These are phyloP conservation scores for Aspergillus thermomutatus DNA, from an alignment of 2,329 filamentous ascomycete species.

Conservation along the genomic window DNA sequence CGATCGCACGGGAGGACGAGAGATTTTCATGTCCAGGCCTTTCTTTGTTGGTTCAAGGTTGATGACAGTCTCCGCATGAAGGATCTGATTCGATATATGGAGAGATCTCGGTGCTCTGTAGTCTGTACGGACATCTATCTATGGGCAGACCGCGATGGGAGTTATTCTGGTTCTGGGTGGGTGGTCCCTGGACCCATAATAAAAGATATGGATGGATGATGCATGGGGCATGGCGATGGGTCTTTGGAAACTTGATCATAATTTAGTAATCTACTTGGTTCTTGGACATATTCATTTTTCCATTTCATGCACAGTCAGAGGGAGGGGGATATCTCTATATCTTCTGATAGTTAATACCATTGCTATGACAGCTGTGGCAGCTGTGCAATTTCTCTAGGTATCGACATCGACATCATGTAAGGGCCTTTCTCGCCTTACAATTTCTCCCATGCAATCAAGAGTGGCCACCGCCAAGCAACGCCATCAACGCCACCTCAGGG, in stretches of 20 bases:
- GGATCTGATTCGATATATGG: background rate
- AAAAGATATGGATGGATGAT: background rate
- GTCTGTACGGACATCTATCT: too few relatives aligned
- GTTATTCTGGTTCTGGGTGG: background rate
- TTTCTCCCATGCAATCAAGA: background rate
- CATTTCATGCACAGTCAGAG: background rate
- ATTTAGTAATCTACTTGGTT: background rate
- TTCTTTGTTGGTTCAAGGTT: background rate
- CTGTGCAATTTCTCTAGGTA: background rate
- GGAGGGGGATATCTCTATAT: background rate
- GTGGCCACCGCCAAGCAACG: conserved; percentile 9
- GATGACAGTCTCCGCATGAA: background rate
- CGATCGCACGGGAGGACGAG: background rate
- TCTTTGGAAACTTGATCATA: background rate
- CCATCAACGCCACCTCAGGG: conserved; percentile 7
- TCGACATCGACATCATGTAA: background rate
- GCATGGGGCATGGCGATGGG: too few relatives aligned
- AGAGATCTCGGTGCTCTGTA: background rate
- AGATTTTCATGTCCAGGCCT: background rate
- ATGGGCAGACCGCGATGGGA: background rate
- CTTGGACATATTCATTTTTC: background rate
- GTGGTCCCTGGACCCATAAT: background rate
- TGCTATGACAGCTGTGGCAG: background rate
- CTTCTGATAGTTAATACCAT: background rate
- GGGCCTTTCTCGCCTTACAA: too few relatives aligned